Base-by-base conservation (phyloP, 2,329 filamentous ascomycete species). In the Botrytis squamosa region DNA sequence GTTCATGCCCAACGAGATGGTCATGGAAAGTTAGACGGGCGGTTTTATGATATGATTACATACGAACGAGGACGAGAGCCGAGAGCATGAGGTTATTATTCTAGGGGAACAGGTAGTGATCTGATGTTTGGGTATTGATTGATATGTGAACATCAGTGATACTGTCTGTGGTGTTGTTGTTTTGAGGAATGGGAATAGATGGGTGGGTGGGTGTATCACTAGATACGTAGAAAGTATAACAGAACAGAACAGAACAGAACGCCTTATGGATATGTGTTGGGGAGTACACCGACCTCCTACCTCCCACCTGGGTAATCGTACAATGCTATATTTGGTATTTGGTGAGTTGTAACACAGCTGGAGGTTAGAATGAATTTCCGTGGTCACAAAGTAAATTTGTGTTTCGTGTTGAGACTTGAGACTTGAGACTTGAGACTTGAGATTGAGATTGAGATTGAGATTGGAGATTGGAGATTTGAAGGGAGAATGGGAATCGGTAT, bases 1-100 rank as follows among this genome's bases (percentile, higher is more conserved):
- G 29, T 66, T 69, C 49, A 33, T 69, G 66, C 66, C 66, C 66
- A 69, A 69, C 66, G 66, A 57, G 66, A 44, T 44, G 36, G n/a
- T 14, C 33, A 63, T 63, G 40, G 60, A 62, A 22, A 16, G 16
- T 18, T 16, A 18, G 52, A 57, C 5, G 33, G 36, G 60, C 22
- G 12, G 25, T n/a, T 63, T 63, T 63, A 8, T 42, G 60, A 42
- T 63, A 9, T 63, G 60, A 63, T 60, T 60, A 60, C 29, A 29
- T 29, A 29, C n/a, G n/a, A 57, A 18, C 60, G 60, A 63, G 38
- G 14, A 33, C 33, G 33, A 33, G 33, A 33, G 6, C 46, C 33
- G 33, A 33, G 33, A 33, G 6, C 46, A 25, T 49, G 46, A 49
- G 20, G 46, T 22, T 49, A 49, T 49, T 49, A 22, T 49, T 49